A percentile compares a stretch with the other conserved stretches of the same genome.
Conservation (phyloP, 2,329 filamentous ascomycete species). For the Leptographium procerum region DNA sequence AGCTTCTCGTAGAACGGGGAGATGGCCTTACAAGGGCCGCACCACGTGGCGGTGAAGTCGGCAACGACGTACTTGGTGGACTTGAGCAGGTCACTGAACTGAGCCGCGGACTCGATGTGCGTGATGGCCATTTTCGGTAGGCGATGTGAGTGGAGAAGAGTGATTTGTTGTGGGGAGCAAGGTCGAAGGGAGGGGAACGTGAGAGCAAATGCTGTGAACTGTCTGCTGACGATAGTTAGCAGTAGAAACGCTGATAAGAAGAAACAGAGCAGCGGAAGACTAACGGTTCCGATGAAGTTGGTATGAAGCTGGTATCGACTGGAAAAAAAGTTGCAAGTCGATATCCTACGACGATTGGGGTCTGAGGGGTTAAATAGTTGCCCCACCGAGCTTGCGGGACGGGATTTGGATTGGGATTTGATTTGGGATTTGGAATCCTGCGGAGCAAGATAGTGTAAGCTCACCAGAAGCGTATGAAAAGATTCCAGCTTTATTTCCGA, state of each 20-base stretch:
- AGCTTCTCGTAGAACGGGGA: slow-evolving; percentile 41
- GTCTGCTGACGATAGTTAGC: background rate
- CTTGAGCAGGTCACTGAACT: slow-evolving; percentile 38
- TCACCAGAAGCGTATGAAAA: background rate
- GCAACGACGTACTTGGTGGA: slow-evolving; percentile 39
- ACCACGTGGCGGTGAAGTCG: slow-evolving; percentile 51
- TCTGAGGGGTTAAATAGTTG: background rate
- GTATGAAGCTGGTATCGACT: background rate
- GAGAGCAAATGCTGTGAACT: background rate
- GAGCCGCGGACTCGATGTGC: slow-evolving; percentile 29
- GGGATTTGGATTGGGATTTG: background rate
- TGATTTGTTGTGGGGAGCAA: background rate
- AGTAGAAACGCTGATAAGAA: background rate
- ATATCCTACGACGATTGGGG: background rate
- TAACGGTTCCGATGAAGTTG: background rate
- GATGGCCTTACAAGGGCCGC: slow-evolving; percentile 49
- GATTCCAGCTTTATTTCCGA: background rate
- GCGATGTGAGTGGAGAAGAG: background rate
- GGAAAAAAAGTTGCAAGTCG: background rate
- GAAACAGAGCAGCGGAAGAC: too few relatives aligned
- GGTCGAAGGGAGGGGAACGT: too few relatives aligned
- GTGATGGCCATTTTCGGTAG: slow-evolving; percentile 15
- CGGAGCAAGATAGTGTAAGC: background rate
- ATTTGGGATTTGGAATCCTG: background rate
- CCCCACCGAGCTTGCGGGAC: background rate